Evolutionary conservation across 2,329 filamentous ascomycete genomes (phyloP), one percentile per base, ranked within the genome.

Genomic region (Arthrobotrys sphaeroides): DNA sequence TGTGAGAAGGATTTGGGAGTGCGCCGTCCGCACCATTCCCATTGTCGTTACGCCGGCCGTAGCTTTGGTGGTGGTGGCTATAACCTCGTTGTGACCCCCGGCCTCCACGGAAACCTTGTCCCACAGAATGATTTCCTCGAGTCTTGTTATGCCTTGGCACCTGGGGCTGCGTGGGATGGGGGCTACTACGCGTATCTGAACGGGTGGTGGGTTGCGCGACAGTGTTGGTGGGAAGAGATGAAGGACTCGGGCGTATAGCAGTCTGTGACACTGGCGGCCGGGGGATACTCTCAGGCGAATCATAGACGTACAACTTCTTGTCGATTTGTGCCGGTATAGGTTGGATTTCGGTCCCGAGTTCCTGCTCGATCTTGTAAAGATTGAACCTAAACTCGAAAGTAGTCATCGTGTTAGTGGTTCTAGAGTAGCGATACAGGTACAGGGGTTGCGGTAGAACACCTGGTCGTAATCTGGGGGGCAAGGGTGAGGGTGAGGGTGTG

Each of bases 291-390:
- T 99, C 94, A 0, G 95, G 95, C 77, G 94, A 92, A 77, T 99
- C 96, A 83, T 99, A 99, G 60, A 99, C 95, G 82, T 99, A 99
- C 38, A 99, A 89, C 78, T 91, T 96, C 88, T 97, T 98, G 85
- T 99, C 95, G 78, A 99, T 99, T 79, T 89, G 91, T 61, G 89
- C 87, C 16, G 95, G 95, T 80, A 99, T 99, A n/a, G 95, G 90
- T 81, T 95, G 92, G 77, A 99, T 99, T 84, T 99, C 95, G 5
- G 95, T 99, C 61, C 95, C 95, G 42, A 99, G 86, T 81, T 99
- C 95, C 80, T 96, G 91, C 83, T 99, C 95, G 79, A 99, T 99
- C 83, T 96, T 96, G 86, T 99, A 99, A 18, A 99, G 87, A 83
- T 98, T 99, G 87, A 97, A 98, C 26, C 95, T 80, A 45, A 33